phyloP scores from a whole-genome alignment of 768 basidiomycete species.

The Trametes cubensis region DNA sequence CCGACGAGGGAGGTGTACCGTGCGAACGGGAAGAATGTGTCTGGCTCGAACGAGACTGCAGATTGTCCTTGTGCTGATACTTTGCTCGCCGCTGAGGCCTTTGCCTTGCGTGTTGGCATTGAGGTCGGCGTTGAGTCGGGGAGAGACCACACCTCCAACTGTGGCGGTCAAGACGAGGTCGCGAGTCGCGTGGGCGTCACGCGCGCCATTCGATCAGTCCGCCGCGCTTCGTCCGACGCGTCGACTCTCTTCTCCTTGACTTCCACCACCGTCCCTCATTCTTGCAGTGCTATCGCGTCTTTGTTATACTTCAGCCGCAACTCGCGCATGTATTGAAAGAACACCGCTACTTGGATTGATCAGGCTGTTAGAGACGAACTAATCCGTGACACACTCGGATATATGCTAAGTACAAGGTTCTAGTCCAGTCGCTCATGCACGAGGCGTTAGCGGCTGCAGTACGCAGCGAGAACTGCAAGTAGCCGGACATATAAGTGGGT shows the following conservation, averaged over 20 bases:
- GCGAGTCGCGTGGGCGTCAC: too few species aligned
- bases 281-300: too few species aligned
- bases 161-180: too few species aligned
- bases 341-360: too few species aligned
- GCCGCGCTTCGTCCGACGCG: not conserved
- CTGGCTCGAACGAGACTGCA: not conserved
- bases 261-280: not conserved
- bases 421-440: too few species aligned
- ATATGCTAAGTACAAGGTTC: too few species aligned
- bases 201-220: too few species aligned
- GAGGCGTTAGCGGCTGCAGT: too few species aligned
- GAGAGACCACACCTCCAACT: not conserved
- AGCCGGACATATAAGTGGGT: not conserved
- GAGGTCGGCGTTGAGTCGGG: not conserved
- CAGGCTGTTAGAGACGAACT: too few species aligned
- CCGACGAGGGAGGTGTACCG: constrained; percentile 69
- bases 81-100: not conserved
- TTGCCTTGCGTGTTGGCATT: constrained; percentile 18
- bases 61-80: not conserved
- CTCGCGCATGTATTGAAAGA: too few species aligned
- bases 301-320: too few species aligned
- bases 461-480: not conserved
- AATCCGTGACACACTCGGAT: too few species aligned
- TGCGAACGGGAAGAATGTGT: constrained; percentile 49
- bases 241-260: constrained; percentile 3